Conservation (phyloP, 2,329 filamentous ascomycete species). For the Ascochyta lentis region DNA sequence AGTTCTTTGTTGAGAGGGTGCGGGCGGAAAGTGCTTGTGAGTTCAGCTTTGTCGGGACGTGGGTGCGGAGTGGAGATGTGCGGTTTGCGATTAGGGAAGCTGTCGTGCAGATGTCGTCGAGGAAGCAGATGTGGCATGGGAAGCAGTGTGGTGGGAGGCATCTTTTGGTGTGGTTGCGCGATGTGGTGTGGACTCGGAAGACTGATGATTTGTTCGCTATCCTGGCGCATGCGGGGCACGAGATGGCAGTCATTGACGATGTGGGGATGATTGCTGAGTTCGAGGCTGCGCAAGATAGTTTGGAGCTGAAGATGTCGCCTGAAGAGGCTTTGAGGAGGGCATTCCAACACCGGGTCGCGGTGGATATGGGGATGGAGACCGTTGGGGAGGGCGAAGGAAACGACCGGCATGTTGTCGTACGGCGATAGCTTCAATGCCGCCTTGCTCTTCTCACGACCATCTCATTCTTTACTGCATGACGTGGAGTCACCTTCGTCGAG, state of each 20-base stretch:
- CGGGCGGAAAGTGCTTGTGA: neutral
- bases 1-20: neutral
- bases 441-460: neutral
- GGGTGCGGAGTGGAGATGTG: neutral
- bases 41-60: neutral
- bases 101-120: neutral
- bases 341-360: conserved; percentile 3
- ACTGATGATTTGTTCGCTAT: neutral
- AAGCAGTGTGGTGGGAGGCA: neutral
- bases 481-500: neutral
- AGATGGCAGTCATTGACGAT: neutral
- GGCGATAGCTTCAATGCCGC: neutral
- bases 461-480: neutral
- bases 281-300: neutral
- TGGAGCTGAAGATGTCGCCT: neutral
- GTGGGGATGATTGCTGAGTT: neutral
- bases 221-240: neutral
- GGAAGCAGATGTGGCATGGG: neutral
- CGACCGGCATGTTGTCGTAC: conserved; percentile 1
- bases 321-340: neutral
- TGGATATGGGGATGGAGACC: conserved; percentile 1
- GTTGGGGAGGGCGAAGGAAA: neutral
- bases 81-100: neutral
- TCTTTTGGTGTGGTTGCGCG: no score
- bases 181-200: neutral